Evolutionary conservation across 768 basidiomycete species (phyloP).

Genomic region (Lactarius hatsudake): DNA sequence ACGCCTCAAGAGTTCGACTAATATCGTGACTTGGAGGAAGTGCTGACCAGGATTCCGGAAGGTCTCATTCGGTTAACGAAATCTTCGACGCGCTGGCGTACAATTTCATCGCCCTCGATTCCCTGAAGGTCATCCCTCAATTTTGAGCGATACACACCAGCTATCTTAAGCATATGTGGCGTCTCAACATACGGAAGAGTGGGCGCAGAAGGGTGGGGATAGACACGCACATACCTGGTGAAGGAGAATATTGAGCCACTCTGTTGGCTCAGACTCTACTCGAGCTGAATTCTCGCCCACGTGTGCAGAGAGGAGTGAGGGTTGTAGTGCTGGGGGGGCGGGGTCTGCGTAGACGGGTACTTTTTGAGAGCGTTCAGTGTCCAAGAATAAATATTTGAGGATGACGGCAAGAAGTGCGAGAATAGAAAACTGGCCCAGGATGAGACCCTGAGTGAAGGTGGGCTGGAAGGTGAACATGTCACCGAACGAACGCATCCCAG

Average conservation of each 20-base stretch:
- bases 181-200: background rate
- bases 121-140: conserved; percentile 68
- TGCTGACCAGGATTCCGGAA: conserved; percentile 59
- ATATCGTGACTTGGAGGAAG: conserved; percentile 8
- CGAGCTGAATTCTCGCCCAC: conserved; percentile 27
- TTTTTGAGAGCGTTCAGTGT: conserved; percentile 60
- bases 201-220: background rate
- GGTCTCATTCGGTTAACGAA: conserved; percentile 80
- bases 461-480: conserved; percentile 75
- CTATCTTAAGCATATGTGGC: conserved; percentile 39
- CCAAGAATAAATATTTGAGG: conserved; percentile 94
- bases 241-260: conserved; percentile 88
- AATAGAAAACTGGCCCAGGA: conserved; percentile 90
- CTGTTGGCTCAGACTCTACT: conserved; percentile 63
- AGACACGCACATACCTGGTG: conserved; percentile 57
- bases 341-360: conserved; percentile 42
- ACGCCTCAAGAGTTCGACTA: conserved; percentile 10
- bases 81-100: conserved; percentile 72
- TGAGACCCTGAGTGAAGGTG: conserved; percentile 93
- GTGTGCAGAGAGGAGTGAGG: background rate
- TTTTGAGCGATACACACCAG: conserved; percentile 73
- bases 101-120: conserved; percentile 77
- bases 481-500: conserved; percentile 35
- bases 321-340: conserved; percentile 7
- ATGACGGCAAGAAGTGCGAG: conserved; percentile 71